Evolutionary conservation across 768 basidiomycete species (phyloP).

Genomic region (Pholiota microspora): DNA sequence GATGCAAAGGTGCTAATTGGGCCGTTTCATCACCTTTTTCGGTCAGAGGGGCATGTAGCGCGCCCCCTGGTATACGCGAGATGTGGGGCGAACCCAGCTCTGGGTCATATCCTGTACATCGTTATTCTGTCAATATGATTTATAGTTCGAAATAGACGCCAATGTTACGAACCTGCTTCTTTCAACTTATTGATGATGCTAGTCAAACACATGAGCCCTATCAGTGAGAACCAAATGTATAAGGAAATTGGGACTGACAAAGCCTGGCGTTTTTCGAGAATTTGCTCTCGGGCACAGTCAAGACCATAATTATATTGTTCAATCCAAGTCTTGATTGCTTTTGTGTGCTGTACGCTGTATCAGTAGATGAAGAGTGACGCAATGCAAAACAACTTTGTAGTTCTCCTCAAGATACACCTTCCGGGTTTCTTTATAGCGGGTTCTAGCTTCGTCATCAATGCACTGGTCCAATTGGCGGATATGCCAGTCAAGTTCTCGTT

Average conservation of each 20-base stretch:
- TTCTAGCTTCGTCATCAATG: not conserved
- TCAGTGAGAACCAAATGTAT: no score
- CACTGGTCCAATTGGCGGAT: not conserved
- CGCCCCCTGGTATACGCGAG: constrained; percentile 17
- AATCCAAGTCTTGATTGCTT: not conserved
- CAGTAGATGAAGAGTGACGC: not conserved
- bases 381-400: not conserved
- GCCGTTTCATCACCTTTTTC: constrained; percentile 17
- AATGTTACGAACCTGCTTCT: not conserved
- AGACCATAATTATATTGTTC: not conserved
- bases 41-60: constrained; percentile 18
- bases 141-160: no score
- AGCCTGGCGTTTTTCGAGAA: not conserved
- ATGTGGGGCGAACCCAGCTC: constrained; percentile 12
- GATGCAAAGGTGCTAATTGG: not conserved
- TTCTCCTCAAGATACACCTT: not conserved
- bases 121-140: not conserved
- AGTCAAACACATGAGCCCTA: no score
- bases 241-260: not conserved
- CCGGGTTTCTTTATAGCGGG: not conserved
- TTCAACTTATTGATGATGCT: not conserved
- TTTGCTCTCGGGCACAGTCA: not conserved
- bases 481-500: not conserved
- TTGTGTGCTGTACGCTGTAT: not conserved
- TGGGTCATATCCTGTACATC: not conserved